A percentile compares a stretch with the other conserved stretches of the same genome.
These are phyloP conservation scores for Pyrenochaeta sp. DNA, from an alignment of 2,329 filamentous ascomycete species.

Conservation along the genomic window DNA sequence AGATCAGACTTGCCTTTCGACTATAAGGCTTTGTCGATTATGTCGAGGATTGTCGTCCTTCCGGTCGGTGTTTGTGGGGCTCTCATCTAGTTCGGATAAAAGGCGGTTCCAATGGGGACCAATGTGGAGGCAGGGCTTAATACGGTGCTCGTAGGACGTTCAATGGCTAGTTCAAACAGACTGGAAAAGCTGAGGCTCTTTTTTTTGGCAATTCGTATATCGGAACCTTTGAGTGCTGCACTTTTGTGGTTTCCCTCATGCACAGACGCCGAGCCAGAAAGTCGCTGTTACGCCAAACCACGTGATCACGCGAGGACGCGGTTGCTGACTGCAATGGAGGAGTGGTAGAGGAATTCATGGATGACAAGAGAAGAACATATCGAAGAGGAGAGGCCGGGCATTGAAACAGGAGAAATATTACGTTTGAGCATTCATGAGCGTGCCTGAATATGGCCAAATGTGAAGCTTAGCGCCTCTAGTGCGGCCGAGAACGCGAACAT, in stretches of 20 bases:
- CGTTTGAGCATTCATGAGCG: no score
- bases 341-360: not conserved
- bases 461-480: no score
- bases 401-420: not conserved
- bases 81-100: constrained; percentile 8
- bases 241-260: not conserved
- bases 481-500: no score
- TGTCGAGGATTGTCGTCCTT: not conserved
- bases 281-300: not conserved
- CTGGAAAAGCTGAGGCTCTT: not conserved
- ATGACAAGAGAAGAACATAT: not conserved
- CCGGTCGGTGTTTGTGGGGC: constrained; percentile 3
- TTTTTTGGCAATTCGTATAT: not conserved
- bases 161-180: not conserved
- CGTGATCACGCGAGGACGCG: not conserved
- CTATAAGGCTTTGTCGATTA: not conserved
- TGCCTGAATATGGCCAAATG: no score
- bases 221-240: not conserved
- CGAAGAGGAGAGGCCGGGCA: not conserved
- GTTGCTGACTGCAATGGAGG: not conserved
- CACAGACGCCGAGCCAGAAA: not conserved
- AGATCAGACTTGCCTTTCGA: not conserved
- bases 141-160: not conserved
- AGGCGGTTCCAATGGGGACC: not conserved
- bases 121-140: not conserved